Conservation (phyloP, 1,284 basidiomycete species). For the Leccinum fallax region DNA sequence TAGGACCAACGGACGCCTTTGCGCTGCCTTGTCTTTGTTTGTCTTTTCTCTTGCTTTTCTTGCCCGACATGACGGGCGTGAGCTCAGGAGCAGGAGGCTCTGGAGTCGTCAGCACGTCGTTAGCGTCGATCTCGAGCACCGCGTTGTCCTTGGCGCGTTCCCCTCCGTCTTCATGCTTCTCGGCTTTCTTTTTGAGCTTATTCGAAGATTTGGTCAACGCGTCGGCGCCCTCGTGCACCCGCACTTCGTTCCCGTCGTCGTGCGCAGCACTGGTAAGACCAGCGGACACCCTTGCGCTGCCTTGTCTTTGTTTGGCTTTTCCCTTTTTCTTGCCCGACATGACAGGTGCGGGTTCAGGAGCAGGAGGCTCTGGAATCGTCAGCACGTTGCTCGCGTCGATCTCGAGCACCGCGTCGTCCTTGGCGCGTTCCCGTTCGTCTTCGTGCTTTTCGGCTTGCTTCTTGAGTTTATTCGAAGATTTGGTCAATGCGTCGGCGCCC, state of each 20-base stretch:
- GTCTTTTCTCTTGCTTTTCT: constrained; percentile 22
- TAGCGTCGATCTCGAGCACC: constrained; percentile 71
- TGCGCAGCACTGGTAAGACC: neutral
- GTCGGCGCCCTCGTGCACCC: constrained; percentile 64
- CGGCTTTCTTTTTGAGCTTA: constrained; percentile 66
- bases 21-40: neutral
- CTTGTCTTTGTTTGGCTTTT: constrained; percentile 16
- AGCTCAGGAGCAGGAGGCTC: constrained; percentile 10
- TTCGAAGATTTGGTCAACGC: constrained; percentile 66
- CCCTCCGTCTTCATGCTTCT: constrained; percentile 56
- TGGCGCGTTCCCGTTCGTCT: constrained; percentile 56
- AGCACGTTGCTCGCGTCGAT: constrained; percentile 65
- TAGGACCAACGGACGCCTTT: constrained; percentile 11
- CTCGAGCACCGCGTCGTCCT: constrained; percentile 78
- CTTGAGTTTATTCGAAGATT: constrained; percentile 71
- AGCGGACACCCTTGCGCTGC: constrained; percentile 3
- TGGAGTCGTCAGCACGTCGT: constrained; percentile 50
- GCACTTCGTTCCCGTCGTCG: constrained; percentile 59
- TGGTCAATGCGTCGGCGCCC: constrained; percentile 57
- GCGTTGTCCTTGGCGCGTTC: constrained; percentile 71
- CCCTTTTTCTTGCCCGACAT: constrained; percentile 18
- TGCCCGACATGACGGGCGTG: constrained; percentile 7
- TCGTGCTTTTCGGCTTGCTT: constrained; percentile 60
- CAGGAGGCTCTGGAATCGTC: constrained; percentile 31
- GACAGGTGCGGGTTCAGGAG: constrained; percentile 4